Base-by-base conservation (phyloP, 768 basidiomycete genomes). In the Tulasnella sp. region DNA sequence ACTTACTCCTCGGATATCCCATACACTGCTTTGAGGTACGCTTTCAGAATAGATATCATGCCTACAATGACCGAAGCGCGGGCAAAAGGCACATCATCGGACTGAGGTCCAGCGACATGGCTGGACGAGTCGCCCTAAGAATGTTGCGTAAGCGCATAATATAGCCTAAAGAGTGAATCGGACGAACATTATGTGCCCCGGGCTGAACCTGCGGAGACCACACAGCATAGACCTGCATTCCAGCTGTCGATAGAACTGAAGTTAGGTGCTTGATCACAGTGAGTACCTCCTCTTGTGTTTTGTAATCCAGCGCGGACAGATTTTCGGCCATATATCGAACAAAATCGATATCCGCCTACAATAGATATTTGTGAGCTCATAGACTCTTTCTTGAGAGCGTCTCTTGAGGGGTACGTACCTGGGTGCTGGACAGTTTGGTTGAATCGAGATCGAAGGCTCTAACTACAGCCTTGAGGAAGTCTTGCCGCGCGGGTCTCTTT, bases 271-370 rank as follows among this genome's bases (percentile, higher is more conserved):
- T 93, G 83, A 98, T 90, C 34, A 98, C 92, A 6, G 93, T 91
- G 76, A 98, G 86, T 6, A 93, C 92, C 85, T 99, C 98, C 85
- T 99, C 98, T 82, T 93, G 92, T 0, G 95, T 94, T 87, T 96
- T 98, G 88, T 97, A 99, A 44, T 99, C 96, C 80, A 99, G 90
- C 0, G 92, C 87, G 0, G 96, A 89, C 79, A 99, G 92, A 83
- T 98, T 98, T 84, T 99, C 98, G 0, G 95, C 92, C 90, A 98
- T 94, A 86, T 96, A 99, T 77, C 96, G 92, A 5, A 89, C 89
- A 83, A 98, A 95, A 74, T 93, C 91, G 76, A 97, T 88, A 82
- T 98, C 94, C 80, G 93, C 90, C 92, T 96, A 19, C 24, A 68
- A 36, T 7, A 2, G 5, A 27, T 12, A 36, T 16, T 68, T 27